Evolutionary conservation across 2,329 filamentous ascomycete species (phyloP).

Genomic region (Cercospora sp.): DNA sequence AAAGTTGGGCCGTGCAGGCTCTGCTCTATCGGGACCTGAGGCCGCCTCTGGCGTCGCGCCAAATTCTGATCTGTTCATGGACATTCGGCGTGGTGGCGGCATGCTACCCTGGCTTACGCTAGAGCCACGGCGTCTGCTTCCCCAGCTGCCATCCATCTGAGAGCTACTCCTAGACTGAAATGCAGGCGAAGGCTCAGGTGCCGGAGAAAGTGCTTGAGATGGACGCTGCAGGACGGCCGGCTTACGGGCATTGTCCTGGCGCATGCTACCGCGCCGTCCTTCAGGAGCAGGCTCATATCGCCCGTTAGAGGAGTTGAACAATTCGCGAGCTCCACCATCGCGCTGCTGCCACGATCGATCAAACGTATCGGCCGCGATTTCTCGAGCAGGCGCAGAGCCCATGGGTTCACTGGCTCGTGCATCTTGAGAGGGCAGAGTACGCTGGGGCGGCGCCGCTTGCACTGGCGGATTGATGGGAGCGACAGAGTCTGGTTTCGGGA

Average conservation of each 20-base stretch:
- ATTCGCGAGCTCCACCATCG: conserved; percentile 67
- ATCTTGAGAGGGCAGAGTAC: conserved; percentile 54
- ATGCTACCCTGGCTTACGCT: conserved; percentile 88
- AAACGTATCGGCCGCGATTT: conserved; percentile 93
- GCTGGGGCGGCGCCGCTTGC: conserved; percentile 42
- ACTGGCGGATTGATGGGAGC: conserved; percentile 64
- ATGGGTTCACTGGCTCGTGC: conserved; percentile 57
- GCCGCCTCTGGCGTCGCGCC: conserved; percentile 22
- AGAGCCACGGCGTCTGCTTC: conserved; percentile 74
- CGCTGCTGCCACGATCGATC: conserved; percentile 78
- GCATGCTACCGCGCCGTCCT: conserved; percentile 65
- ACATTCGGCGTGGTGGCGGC: conserved; percentile 64
- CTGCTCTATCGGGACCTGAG: conserved; percentile 24
- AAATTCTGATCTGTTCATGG: conserved; percentile 48
- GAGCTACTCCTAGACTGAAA: conserved; percentile 75
- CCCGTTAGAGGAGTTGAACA: conserved; percentile 94
- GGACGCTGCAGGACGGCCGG: conserved; percentile 78
- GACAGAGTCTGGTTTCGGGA: conserved; percentile 81
- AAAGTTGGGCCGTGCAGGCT: conserved; percentile 29
- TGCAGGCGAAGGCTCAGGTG: conserved; percentile 76
- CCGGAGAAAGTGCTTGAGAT: conserved; percentile 60
- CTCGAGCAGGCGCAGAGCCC: conserved; percentile 63
- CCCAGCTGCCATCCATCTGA: conserved; percentile 66
- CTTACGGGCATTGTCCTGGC: conserved; percentile 68
- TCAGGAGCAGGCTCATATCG: conserved; percentile 87